Evolutionary conservation across 2,329 filamentous ascomycete genomes (phyloP).

Genomic region (Diaporthe caulivora): DNA sequence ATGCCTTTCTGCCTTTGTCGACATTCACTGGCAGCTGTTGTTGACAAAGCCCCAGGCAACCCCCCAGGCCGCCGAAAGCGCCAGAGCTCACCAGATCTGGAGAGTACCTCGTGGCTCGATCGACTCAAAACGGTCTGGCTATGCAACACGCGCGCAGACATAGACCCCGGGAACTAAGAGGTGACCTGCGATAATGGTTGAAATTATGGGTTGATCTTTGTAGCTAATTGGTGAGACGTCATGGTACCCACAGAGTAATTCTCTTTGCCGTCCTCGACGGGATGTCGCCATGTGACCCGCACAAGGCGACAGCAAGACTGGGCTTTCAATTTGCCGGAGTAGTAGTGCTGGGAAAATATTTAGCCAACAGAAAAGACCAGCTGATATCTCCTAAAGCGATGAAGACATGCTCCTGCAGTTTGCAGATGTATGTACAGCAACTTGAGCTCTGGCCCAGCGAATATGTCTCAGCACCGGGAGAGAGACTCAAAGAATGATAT

Average conservation of each 20-base stretch:
- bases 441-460: not conserved
- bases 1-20: too few relatives aligned
- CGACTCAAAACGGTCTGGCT: too few relatives aligned
- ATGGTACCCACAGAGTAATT: too few relatives aligned
- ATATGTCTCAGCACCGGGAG: not conserved
- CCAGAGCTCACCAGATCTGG: too few relatives aligned
- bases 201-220: too few relatives aligned
- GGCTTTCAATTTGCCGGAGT: not conserved
- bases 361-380: not conserved
- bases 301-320: not conserved
- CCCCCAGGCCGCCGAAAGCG: not conserved
- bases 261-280: not conserved
- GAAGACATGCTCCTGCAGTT: not conserved
- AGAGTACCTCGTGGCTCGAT: too few relatives aligned
- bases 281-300: slow-evolving; percentile 27
- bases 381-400: not conserved
- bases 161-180: too few relatives aligned
- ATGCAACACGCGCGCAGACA: too few relatives aligned
- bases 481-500: not conserved
- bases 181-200: too few relatives aligned
- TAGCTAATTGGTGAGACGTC: too few relatives aligned
- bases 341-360: not conserved
- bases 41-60: not conserved
- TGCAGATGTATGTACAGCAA: too few relatives aligned
- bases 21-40: not conserved